Conservation (phyloP, 106 monocot genomes). For the Dendrobium chrysotoxum region DNA sequence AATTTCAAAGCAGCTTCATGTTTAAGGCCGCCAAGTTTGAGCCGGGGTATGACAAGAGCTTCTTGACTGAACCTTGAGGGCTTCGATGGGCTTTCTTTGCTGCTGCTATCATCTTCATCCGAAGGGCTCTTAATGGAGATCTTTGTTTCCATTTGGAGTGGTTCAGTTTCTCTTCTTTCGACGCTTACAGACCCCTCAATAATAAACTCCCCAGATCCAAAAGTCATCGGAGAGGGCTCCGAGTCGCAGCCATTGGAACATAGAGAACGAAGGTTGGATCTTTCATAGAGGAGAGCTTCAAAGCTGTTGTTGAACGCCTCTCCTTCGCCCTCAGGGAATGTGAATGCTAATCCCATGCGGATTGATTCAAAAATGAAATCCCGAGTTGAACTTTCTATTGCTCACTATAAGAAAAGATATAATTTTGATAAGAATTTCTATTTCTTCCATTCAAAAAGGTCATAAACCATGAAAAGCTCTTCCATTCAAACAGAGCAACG, state of each 20-base stretch:
- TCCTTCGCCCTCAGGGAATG: slow-evolving; percentile 13
- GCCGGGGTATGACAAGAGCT: background rate
- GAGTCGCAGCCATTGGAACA: slow-evolving; percentile 39
- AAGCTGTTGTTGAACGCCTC: slow-evolving; percentile 22
- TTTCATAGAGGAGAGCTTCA: slow-evolving; percentile 24
- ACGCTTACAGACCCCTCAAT: slow-evolving; percentile 57
- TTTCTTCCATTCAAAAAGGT: too few relatives aligned
- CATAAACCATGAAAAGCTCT: too few relatives aligned
- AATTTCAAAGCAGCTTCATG: slow-evolving; percentile 67
- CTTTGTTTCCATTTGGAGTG: slow-evolving; percentile 25
- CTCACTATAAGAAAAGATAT: too few relatives aligned
- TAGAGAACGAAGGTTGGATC: slow-evolving; percentile 14
- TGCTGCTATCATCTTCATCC: background rate
- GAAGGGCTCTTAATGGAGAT: slow-evolving; percentile 23
- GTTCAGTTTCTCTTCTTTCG: slow-evolving; percentile 25
- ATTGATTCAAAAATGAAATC: background rate
- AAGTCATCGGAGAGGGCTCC: slow-evolving; percentile 23
- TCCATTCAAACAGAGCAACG: too few relatives aligned
- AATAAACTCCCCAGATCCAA: slow-evolving; percentile 53
- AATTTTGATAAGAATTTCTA: too few relatives aligned
- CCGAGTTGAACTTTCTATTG: background rate
- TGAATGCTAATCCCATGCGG: slow-evolving; percentile 27
- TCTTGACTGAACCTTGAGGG: slow-evolving; percentile 15
- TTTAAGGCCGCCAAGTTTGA: slow-evolving; percentile 17
- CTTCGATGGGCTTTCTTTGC: background rate